These are phyloP conservation scores for Chytridium lagenaria DNA, from an alignment of 371 early-diverging fungal species.

Conservation along the genomic window DNA sequence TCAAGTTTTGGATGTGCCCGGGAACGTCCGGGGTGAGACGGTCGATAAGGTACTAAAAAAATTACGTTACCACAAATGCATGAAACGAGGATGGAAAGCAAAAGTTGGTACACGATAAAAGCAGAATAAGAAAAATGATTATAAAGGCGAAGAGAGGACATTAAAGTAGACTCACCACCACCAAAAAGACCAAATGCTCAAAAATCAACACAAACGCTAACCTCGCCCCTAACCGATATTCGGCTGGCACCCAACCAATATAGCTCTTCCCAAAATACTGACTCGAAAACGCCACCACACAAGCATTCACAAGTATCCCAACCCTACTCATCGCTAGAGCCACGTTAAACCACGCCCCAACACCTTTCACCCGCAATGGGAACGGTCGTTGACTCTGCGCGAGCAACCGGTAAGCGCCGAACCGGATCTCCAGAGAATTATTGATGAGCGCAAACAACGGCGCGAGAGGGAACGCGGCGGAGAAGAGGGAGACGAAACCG, in stretches of 20 bases:
- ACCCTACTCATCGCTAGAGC: conserved; percentile 47
- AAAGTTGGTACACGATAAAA: too few species aligned
- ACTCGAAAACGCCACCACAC: conserved; percentile 59
- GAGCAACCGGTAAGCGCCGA: conserved; percentile 35
- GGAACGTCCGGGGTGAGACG: conserved; percentile 54
- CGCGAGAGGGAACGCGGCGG: conserved; percentile 62
- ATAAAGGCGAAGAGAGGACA: too few species aligned
- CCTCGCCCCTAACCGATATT: conserved; percentile 41
- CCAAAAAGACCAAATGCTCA: conserved; percentile 44
- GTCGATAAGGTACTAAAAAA: conserved; percentile 48
- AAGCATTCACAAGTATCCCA: conserved; percentile 57
- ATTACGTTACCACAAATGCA: too few species aligned
- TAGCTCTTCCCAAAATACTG: conserved; percentile 32
- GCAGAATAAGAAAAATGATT: too few species aligned
- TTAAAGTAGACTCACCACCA: conserved; percentile 23
- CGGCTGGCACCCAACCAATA: not conserved
- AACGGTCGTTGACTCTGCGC: conserved; percentile 51
- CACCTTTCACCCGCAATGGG: conserved; percentile 45
- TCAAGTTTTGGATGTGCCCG: conserved; percentile 43
- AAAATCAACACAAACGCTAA: conserved; percentile 58
- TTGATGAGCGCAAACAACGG: conserved; percentile 61
- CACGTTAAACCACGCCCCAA: conserved; percentile 58
- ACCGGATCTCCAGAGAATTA: conserved; percentile 59
- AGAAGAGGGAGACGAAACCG: conserved; percentile 63
- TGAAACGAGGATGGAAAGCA: too few species aligned